Evolutionary conservation across 331 rosid species (phyloP), one percentile per base, ranked within the genome.

Genomic region (Phaseolus coccineus): DNA sequence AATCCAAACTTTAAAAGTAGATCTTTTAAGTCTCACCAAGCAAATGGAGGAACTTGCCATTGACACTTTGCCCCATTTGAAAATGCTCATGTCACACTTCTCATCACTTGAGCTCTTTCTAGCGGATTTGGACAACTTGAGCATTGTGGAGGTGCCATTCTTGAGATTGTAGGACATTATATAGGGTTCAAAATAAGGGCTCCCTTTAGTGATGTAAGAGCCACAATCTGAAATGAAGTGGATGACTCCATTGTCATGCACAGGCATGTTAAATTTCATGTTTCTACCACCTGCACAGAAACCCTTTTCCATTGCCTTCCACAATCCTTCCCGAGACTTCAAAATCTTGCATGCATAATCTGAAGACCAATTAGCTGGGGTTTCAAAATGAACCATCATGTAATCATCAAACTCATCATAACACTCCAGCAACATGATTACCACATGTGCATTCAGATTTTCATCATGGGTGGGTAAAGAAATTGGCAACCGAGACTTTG

Each of bases 161-260:
- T 19, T 19, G 22, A 19, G 22, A 24, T 59, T 37, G 3, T 58
- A 81, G 1, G 77, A 30, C 59, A 37, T 5, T 25, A 69, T 75
- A 8, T 50, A 81, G 0, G 77, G 77, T 3, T 47, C n/a, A 47
- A 47, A 47, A 47, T 47, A 47, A 47, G 53, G 53, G n/a, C 68
- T 61, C 0, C 0, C 6, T 61, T 0, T 30, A 10, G 37, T 35
- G 39, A 35, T 1, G 39, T 35, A 35, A 35, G 4, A 4, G 4
- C 6, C 39, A 4, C 39, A 35, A 35, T 35, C 39, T 3, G 39
- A 35, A 35, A 35, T 35, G 39, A 35, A 30, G 42, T 61, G 68
- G 24, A 61, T 30, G 40, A 4, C 10, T 1, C 24, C 11, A 13
- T 61, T 30, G 1, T 9, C 5, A 59, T 5, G 13, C 0, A 61